phyloP scores from a whole-genome alignment of 1,284 basidiomycete species.

The Leccinum idahoense region DNA sequence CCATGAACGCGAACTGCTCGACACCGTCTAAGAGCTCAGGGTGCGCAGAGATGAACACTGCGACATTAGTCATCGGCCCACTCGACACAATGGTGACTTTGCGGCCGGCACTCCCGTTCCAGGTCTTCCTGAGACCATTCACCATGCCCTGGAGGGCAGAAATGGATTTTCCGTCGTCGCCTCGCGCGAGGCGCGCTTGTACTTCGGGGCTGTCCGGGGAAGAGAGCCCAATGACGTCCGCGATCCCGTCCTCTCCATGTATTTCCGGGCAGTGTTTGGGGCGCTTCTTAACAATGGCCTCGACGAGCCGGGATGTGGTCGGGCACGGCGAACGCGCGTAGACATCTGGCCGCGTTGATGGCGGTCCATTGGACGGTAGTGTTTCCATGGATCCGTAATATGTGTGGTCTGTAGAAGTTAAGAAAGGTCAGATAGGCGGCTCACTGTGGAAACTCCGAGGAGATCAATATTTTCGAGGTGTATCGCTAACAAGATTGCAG shows the following conservation, averaged over 20 bases:
- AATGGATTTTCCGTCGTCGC: constrained; percentile 34
- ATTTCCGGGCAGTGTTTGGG: constrained; percentile 63
- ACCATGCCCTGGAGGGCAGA: constrained; percentile 67
- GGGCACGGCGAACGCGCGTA: constrained; percentile 64
- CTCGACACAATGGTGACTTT: constrained; percentile 67
- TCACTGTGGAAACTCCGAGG: constrained; percentile 67
- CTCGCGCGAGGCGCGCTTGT: constrained; percentile 40
- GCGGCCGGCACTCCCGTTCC: constrained; percentile 48
- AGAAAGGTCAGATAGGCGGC: not conserved
- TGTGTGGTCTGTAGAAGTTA: not conserved
- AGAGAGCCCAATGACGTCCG: constrained; percentile 73
- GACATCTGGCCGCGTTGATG: constrained; percentile 67
- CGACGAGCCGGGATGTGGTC: constrained; percentile 50
- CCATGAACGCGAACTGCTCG: constrained; percentile 82
- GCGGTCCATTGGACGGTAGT: constrained; percentile 58
- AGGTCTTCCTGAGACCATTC: constrained; percentile 45
- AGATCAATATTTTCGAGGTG: constrained; percentile 60
- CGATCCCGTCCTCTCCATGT: constrained; percentile 75
- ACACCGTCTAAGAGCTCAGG: constrained; percentile 66
- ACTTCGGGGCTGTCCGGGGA: constrained; percentile 42
- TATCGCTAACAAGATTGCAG: constrained; percentile 70
- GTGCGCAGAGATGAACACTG: constrained; percentile 67
- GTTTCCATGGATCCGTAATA: constrained; percentile 70
- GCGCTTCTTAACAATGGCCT: constrained; percentile 54
- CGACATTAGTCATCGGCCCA: constrained; percentile 83